These are phyloP conservation scores for Mariannaea sp. DNA, from an alignment of 2,329 filamentous ascomycete genomes.

Conservation along the genomic window DNA sequence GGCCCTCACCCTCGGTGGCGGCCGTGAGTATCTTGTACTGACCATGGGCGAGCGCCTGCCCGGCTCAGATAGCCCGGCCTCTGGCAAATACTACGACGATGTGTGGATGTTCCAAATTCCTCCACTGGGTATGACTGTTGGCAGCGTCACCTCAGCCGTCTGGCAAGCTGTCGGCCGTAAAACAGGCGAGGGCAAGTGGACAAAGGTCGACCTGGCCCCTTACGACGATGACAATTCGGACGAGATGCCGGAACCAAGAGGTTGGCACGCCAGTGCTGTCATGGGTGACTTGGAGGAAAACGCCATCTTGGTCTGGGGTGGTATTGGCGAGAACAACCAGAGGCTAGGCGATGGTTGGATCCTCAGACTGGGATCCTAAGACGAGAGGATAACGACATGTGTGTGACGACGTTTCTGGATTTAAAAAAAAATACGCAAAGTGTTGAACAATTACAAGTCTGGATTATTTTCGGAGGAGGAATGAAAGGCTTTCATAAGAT, in stretches of 20 bases:
- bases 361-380: constrained; percentile 53
- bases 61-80: constrained; percentile 52
- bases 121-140: constrained; percentile 57
- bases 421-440: constrained; percentile 6
- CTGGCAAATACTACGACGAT: constrained; percentile 61
- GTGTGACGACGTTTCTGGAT: constrained; percentile 12
- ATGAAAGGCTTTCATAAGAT: constrained; percentile 17
- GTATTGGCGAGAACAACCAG: constrained; percentile 55
- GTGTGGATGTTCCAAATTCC: constrained; percentile 69
- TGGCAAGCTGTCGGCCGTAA: constrained; percentile 56
- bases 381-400: constrained; percentile 18
- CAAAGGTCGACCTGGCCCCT: constrained; percentile 50
- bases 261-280: constrained; percentile 61
- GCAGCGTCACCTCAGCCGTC: constrained; percentile 61
- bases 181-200: constrained; percentile 65
- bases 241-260: constrained; percentile 57
- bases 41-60: constrained; percentile 62
- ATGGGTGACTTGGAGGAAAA: constrained; percentile 64
- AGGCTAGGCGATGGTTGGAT: constrained; percentile 68
- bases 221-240: constrained; percentile 58
- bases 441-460: neutral
- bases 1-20: constrained; percentile 61
- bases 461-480: constrained; percentile 1
- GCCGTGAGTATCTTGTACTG: constrained; percentile 66
- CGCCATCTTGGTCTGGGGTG: constrained; percentile 65